phyloP scores from a whole-genome alignment of 495 filamentous ascomycete species.

The Neurospora sp. region DNA sequence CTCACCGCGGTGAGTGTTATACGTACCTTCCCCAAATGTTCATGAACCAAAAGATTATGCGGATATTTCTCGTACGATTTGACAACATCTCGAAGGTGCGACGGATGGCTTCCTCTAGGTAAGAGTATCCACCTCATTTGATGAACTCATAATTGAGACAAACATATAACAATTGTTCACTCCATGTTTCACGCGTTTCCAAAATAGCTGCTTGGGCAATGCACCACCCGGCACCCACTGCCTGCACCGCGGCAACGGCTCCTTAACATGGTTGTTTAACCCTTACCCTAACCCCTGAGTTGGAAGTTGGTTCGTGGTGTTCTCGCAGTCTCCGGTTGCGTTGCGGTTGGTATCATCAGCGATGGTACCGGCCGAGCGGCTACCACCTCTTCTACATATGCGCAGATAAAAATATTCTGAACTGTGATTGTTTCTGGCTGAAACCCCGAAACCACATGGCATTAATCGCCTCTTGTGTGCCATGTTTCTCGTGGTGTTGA shows the following conservation, averaged over 20 bases:
- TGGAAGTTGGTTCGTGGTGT: background rate
- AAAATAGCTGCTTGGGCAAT: background rate
- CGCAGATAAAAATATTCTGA: background rate
- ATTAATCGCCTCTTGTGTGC: background rate
- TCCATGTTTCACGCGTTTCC: background rate
- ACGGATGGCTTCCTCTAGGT: background rate
- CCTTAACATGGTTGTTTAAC: background rate
- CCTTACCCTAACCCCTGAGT: background rate
- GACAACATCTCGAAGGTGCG: background rate
- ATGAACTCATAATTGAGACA: background rate
- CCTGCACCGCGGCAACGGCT: background rate
- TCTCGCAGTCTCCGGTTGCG: background rate
- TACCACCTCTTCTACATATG: background rate
- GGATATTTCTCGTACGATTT: background rate
- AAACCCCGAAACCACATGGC: background rate
- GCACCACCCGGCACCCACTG: background rate
- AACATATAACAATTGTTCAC: background rate
- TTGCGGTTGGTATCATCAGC: background rate
- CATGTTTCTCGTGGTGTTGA: background rate
- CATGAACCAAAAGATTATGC: background rate
- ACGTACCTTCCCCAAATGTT: background rate
- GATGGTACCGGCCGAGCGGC: background rate
- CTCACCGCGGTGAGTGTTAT: background rate
- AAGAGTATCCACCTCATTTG: background rate
- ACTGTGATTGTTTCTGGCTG: background rate